Percentiles rank a stretch among this genome's conserved stretches.
Conservation (phyloP, 805 yeast species). For the Lipomyces japonicus region DNA sequence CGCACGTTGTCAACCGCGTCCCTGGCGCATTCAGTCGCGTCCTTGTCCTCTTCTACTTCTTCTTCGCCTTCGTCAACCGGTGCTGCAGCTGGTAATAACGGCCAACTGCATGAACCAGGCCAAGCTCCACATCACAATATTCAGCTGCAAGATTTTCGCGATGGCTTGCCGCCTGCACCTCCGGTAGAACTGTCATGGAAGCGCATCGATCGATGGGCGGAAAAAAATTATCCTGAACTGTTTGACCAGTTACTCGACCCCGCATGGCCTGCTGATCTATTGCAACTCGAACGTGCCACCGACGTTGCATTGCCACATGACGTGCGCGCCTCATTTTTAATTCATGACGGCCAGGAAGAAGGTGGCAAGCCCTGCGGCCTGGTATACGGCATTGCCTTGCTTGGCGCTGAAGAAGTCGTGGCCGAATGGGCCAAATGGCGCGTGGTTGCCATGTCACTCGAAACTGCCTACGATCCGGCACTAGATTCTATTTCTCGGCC, state of each 20-base stretch:
- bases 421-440: constrained; percentile 86
- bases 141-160: constrained; percentile 43
- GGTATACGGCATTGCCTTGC: constrained; percentile 71
- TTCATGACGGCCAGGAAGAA: constrained; percentile 89
- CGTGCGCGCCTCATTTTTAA: constrained; percentile 69
- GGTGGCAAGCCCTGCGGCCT: constrained; percentile 74
- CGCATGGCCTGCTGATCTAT: constrained; percentile 74
- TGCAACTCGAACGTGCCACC: constrained; percentile 79
- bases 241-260: constrained; percentile 71
- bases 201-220: constrained; percentile 81
- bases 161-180: constrained; percentile 57
- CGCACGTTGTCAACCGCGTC: constrained; percentile 22
- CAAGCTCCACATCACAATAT: constrained; percentile 24
- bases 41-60: constrained; percentile 3
- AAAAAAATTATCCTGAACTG: constrained; percentile 73
- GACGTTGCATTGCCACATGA: constrained; percentile 71
- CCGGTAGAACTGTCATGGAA: constrained; percentile 82
- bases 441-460: constrained; percentile 47
- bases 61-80: constrained; percentile 1
- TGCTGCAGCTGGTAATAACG: background rate
- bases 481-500: constrained; percentile 11
- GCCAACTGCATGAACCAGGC: background rate
- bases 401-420: constrained; percentile 76
- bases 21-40: constrained; percentile 1
- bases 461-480: constrained; percentile 22